Evolutionary conservation across 2,329 filamentous ascomycete genomes (phyloP), one percentile per base, ranked within the genome.

Genomic region (Apiospora aurea): DNA sequence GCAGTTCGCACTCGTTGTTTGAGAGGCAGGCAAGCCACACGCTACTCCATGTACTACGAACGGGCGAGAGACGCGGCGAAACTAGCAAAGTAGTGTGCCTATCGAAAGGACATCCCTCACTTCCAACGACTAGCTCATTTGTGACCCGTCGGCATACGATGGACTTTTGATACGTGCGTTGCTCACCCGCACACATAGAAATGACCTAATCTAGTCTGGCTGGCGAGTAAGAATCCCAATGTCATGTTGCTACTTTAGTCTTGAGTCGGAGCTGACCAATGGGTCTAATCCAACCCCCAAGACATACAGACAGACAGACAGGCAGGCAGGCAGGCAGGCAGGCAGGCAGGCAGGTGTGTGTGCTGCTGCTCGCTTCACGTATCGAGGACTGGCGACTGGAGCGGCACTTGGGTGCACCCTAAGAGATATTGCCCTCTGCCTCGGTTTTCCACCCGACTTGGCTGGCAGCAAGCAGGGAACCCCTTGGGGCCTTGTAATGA

Each of bases 131-230:
- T 64, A 64, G 57, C 34, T n/a, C 34, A n/a, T 41, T 38, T 14
- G 21, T 64, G 34, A n/a, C 21, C 71, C 71, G 71, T 13, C 71
- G 71, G 71, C 69, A 72, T 72, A 72, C 71, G 71, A 72, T 70
- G 71, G 71, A 71, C 46, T 61, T 71, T 47, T 8, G 41, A 13
- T 46, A 47, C 10, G 13, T 29, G 38, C 5, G 8, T 41, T 68
- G 6, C 67, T 47, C 67, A 24, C n/a, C 24, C 34, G 57, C 57
- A 41, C 57, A 41, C 57, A 24, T 41, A n/a, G 34, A 21, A 21
- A n/a, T 61, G 16, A 38, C 53, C 53, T 61, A 61, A 38, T 61
- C 53, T 3, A 38, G 53, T 21, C 53, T 61, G 6, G 26, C 14
- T 16, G 14, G 51, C 51, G 51, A 57, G 51, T 57, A 57, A 34